Evolutionary conservation across 2,329 filamentous ascomycete species (phyloP), one percentile per base, ranked within the genome.

Genomic region (Ambrosiella beaveri): DNA sequence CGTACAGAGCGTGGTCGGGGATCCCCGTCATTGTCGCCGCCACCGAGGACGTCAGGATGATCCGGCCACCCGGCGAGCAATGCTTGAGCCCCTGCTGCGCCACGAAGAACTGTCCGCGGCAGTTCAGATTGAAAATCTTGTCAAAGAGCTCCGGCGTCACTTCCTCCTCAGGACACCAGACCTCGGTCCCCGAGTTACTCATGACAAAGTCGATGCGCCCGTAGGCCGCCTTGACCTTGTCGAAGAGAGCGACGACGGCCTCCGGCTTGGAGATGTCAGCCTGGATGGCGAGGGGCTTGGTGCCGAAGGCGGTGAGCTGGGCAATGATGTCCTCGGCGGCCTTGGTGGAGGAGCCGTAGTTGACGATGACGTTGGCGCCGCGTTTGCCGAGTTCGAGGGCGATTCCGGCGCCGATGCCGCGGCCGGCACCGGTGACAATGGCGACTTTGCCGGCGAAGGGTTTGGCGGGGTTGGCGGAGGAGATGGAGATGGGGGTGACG

Each of bases 41-140:
- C 65, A 87, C 85, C 49, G 80, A 85, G 40, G 77, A 82, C 74
- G 85, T 88, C 58, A 88, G 75, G 65, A 88, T 79, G 64, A 90
- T 78, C 51, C 85, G 76, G 38, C 86, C 86, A 59, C 85, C 82
- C 50, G 78, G 74, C 66, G 82, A 76, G 62, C 86, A 77, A 71
- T 86, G 74, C 71, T 83, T 83, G 70, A 85, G 84, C 6, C 80
- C 85, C 59, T 85, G 81, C 71, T 87, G 83, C 17, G 84, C 85
- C 56, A 88, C 84, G 68, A 88, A 88, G 74, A 88, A 88, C 70
- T 88, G 82, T 52, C 81, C 83, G 45, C 81, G 75, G 61, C 80
- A 76, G 72, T 86, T 86, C 65, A 86, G 74, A 72, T 80, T 80
- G 73, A 86, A 86, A 63, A 86, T 81, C 64, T 81, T 75, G 70